Base-by-base conservation (phyloP, 108 stramenopile species). In the Mayamaea pseudoterrestris region DNA sequence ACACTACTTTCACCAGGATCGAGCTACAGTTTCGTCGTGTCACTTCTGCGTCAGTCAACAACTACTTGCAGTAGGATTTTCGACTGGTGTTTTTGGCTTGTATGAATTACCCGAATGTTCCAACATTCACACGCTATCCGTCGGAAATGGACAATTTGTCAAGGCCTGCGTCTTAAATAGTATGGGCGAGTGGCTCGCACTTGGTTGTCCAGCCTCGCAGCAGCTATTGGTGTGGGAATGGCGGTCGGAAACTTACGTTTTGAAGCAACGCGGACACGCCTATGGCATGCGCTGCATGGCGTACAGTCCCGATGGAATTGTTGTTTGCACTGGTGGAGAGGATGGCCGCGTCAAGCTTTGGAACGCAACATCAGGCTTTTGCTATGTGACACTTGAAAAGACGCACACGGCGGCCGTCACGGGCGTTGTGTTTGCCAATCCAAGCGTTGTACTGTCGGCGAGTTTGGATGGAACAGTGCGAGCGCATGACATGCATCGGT, bases 161-260 rank as follows among this genome's bases (percentile, higher is more conserved):
- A 53, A 62, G 7, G 63, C 81, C 2, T 87, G 84, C 13, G 75
- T 84, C 26, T 67, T 99, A 12, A 93, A 87, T 54, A 39, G 63
- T 18, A 77, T 84, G 5, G 98, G 96, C 0, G 96, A 96, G 30
- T 97, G 98, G 96, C 67, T 99, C 12, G 98, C 95, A 9, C 71
- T 99, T 17, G 98, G 92, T 8, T 91, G 90, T 48, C 93, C 93
- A 8, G 57, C 67, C 12, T 72, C 84, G 1, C 94, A 96, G 30
- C 98, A 97, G 68, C 64, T 99, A 7, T 55, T 95, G 27, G 92
- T 96, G 30, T 99, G 98, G 96, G 98, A 97, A 66, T 99, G 98
- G 98, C 63, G 95, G 60, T 85, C 91, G 12, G 98, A 99, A 66
- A 87, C 93, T 13, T 98, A 97, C 57, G 79, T 99, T 14, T 62